A percentile compares a stretch with the other conserved stretches of the same genome.
Conservation (phyloP, 2,329 filamentous ascomycete species). For the Dendrostoma leiphaemia region DNA sequence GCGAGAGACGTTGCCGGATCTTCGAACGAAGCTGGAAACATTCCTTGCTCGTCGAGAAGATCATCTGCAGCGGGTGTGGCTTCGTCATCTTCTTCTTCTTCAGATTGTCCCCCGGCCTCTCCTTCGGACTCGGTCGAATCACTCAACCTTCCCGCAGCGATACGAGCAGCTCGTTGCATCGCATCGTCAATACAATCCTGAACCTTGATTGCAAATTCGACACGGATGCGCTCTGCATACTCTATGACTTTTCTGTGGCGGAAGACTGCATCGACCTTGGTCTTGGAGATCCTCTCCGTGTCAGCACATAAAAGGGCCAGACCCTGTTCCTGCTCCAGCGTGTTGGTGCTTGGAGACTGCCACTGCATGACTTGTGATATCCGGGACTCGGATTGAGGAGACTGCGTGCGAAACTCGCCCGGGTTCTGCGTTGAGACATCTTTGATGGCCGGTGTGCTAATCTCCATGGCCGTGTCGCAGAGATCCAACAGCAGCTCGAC, state of each 20-base stretch:
- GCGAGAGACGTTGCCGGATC: conserved; percentile 56
- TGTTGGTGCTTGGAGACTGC: conserved; percentile 91
- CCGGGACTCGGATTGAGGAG: conserved; percentile 90
- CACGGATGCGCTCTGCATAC: conserved; percentile 90
- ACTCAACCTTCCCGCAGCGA: conserved; percentile 80
- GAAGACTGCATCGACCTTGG: conserved; percentile 90
- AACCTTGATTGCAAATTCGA: conserved; percentile 89
- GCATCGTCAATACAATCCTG: conserved; percentile 95
- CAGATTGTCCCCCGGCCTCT: conserved; percentile 38
- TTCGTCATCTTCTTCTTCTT: conserved; percentile 31
- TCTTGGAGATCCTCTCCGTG: conserved; percentile 77
- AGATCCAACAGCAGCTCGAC: conserved; percentile 93
- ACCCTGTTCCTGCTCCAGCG: conserved; percentile 89
- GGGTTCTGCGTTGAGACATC: conserved; percentile 66
- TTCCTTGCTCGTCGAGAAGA: conserved; percentile 45
- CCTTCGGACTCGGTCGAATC: conserved; percentile 69
- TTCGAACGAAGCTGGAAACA: conserved; percentile 59
- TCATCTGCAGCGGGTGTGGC: conserved; percentile 31
- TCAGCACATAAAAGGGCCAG: conserved; percentile 85
- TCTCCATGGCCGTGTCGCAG: conserved; percentile 92
- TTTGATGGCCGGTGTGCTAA: conserved; percentile 91
- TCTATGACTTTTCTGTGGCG: conserved; percentile 91
- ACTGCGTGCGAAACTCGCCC: conserved; percentile 86
- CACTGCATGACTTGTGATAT: conserved; percentile 94
- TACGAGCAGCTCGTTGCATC: conserved; percentile 82